Evolutionary conservation across 768 basidiomycete species (phyloP), one percentile per base, ranked within the genome.

Genomic region (Boletus vermiculosoides): DNA sequence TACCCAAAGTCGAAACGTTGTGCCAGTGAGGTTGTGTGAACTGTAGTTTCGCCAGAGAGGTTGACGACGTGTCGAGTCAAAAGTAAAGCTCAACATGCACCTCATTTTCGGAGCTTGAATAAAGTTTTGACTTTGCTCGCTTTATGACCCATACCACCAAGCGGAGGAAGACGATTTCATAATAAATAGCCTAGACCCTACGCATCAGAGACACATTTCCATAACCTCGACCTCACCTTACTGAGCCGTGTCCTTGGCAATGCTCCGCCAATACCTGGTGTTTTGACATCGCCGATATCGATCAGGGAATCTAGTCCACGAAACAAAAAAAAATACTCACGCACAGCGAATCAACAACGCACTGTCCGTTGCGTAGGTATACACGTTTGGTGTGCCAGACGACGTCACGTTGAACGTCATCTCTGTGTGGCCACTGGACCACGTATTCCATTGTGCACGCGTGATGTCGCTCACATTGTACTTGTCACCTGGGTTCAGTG

Each of bases 331-430:
- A 34, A 42, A 9, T 25, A 39, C 57, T 11, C 13, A 44, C 55
- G 6, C 11, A 42, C 55, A 58, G 18, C 47, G 36, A 39, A n/a
- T 4, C 42, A 58, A 45, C 18, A 58, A 5, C 0, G 41, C 34
- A 25, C 20, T 39, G 36, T 49, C 55, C 1, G 47, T 57, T 3
- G 12, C 5, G 15, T 44, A 49, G 7, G 40, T 49, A 6, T 58
- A 57, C 7, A 58, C 20, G 7, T 49, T 9, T 23, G 57, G 55
- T n/a, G 13, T 28, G 39, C 57, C 47, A 31, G 55, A 49, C 10
- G 47, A 25, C 10, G 54, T 36, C 30, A 57, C 46, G 22, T 57
- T 58, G 42, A 58, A 58, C 55, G 50, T n/a, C 41, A 58, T 57
- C 42, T 57, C 57, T 11, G 25, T 50, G 22, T 45, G 18, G 5